A percentile compares a stretch with the other conserved stretches of the same genome.
Conservation (phyloP, 345 rosid species). For the Pugionium dolabratum region DNA sequence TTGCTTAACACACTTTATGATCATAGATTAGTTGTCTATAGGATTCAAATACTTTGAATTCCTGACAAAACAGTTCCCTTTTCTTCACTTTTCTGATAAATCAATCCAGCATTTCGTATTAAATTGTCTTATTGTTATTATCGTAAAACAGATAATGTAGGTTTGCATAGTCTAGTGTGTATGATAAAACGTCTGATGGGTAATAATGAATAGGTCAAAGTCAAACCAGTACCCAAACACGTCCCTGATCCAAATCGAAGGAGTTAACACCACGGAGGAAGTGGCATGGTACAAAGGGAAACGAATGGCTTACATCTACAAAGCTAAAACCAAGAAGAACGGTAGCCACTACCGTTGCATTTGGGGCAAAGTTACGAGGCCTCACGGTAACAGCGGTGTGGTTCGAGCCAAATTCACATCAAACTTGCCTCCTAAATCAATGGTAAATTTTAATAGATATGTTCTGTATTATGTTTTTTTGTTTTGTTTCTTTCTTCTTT, state of each 20-base stretch:
- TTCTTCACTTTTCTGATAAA: too few species aligned
- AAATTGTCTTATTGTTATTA: neutral
- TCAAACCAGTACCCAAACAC: conserved; percentile 78
- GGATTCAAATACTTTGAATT: too few species aligned
- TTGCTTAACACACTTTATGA: too few species aligned
- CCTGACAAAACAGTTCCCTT: too few species aligned
- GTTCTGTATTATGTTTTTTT: too few species aligned
- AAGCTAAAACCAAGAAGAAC: conserved; percentile 55
- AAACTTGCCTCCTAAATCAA: conserved; percentile 68
- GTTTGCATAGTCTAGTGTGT: too few species aligned
- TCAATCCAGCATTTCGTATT: too few species aligned
- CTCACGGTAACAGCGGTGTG: conserved; percentile 74
- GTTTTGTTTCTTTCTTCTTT: neutral
- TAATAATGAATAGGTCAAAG: conserved; percentile 49
- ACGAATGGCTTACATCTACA: conserved; percentile 61
- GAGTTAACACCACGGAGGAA: conserved; percentile 61
- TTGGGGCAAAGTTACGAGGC: conserved; percentile 68
- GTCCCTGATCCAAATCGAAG: conserved; percentile 65
- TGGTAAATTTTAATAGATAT: conserved; percentile 40
- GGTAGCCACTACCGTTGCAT: conserved; percentile 61
- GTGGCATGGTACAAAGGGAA: conserved; percentile 60
- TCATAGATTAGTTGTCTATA: too few species aligned
- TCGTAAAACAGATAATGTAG: too few species aligned
- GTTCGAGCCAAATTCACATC: conserved; percentile 73
- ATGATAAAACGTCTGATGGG: too few species aligned